phyloP scores from a whole-genome alignment of 2,329 filamentous ascomycete genomes.

The Scytalidium lignicola region DNA sequence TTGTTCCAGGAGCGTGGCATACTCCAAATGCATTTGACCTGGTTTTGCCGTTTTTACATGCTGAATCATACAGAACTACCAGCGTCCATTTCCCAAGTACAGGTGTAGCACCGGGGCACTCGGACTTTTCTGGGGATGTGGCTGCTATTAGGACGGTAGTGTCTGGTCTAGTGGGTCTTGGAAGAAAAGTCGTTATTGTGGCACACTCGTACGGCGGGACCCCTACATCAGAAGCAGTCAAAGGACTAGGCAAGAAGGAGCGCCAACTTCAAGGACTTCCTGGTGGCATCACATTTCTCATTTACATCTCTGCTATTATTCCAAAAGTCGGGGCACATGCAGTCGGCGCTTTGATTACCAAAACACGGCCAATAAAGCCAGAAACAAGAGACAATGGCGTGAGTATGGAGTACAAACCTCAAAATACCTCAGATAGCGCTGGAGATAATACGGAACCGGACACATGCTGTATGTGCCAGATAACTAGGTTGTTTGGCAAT shows the following conservation, averaged over 20 bases:
- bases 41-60: constrained; percentile 2
- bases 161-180: background rate
- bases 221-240: constrained; percentile 1
- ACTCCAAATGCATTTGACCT: constrained; percentile 1
- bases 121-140: constrained; percentile 6
- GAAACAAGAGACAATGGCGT: background rate
- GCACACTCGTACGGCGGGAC: constrained; percentile 5
- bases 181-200: constrained; percentile 7
- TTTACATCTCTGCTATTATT: constrained; percentile 4
- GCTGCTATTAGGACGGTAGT: constrained; percentile 1
- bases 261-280: constrained; percentile 1
- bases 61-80: constrained; percentile 1
- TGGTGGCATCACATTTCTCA: background rate
- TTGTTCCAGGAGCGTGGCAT: constrained; percentile 15
- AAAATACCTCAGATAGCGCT: too few species aligned
- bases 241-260: constrained; percentile 3
- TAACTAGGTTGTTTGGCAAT: too few species aligned
- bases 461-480: too few species aligned
- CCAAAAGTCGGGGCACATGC: constrained; percentile 1
- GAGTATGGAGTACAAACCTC: too few species aligned
- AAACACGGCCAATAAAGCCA: too few species aligned
- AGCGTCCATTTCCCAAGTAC: constrained; percentile 4
- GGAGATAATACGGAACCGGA: too few species aligned
- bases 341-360: background rate
- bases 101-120: constrained; percentile 3